Base-by-base conservation (phyloP, 768 basidiomycete genomes). In the Lyophyllum decastes region DNA sequence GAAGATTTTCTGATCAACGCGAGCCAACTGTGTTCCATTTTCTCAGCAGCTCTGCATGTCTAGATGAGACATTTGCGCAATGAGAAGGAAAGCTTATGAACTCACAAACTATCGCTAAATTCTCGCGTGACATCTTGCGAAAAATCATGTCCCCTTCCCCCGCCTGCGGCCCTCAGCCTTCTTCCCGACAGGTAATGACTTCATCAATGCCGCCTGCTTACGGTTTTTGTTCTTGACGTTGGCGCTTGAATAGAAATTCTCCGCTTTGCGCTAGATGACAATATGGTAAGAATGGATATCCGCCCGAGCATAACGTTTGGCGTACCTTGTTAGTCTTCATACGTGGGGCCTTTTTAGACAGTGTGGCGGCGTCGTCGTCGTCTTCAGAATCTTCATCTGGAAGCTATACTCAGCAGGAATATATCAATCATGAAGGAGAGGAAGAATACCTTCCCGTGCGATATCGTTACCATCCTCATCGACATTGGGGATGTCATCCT, bases 261-360 rank as follows among this genome's bases (percentile, higher is more conserved):
- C 79, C 10, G 92, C 85, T 74, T 92, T 94, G 78, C 87, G 89
- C 94, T 93, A 67, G n/a, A 21, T 19, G 33, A 60, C 48, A 53
- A 19, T 3, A 66, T 26, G 27, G 41, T 53, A 54, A 55, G 54
- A 45, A 24, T n/a, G 45, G 21, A 52, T 54, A 22, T 59, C 21
- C 27, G 12, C 14, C 30, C 38, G n/a, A 14, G 35, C 17, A 62
- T 19, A 48, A 40, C 46, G 41, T 60, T 24, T 27, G 40, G 44
- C 61, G 30, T 69, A 88, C 91, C 78, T 99, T 99, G 80, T 87
- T 94, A 1, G 97, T 98, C 65, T 84, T 96, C 92, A 96, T 91
- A 17, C 96, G 90, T 25, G 82, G 70, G 62, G 82, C 89, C 71
- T 92, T 93, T 49, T 70, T 73, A 30, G 54, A 57, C 45, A 25